Percentiles rank a stretch among this genome's conserved stretches.
These are phyloP conservation scores for Pilaira anomala DNA, from an alignment of 192 early-diverging fungal genomes.

Conservation along the genomic window DNA sequence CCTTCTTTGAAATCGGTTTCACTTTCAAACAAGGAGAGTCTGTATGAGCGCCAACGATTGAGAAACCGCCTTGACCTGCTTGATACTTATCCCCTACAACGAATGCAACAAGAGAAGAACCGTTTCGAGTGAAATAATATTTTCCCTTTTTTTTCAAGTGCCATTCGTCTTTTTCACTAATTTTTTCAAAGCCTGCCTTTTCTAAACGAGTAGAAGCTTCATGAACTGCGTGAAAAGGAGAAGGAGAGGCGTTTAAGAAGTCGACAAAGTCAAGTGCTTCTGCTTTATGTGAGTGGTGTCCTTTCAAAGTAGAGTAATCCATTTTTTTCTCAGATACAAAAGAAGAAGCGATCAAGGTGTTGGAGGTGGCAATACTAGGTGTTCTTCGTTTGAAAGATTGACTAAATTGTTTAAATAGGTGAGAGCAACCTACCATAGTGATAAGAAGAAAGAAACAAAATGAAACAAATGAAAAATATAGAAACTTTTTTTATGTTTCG, in stretches of 20 bases:
- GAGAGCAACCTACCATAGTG: too few species aligned
- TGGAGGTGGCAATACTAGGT: background rate
- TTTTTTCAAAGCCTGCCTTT: constrained; percentile 76
- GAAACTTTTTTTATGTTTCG: too few species aligned
- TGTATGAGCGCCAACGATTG: constrained; percentile 92
- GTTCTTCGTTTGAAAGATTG: too few species aligned
- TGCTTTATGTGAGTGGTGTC: background rate
- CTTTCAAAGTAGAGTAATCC: background rate
- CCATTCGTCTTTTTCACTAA: constrained; percentile 87
- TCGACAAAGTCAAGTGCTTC: constrained; percentile 64
- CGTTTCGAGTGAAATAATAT: constrained; percentile 98
- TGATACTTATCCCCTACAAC: constrained; percentile 86
- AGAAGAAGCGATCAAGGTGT: constrained; percentile 15
- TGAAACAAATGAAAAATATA: too few species aligned
- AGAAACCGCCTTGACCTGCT: constrained; percentile 74
- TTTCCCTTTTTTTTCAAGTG: constrained; percentile 74
- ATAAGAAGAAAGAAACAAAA: too few species aligned
- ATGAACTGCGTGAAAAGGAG: constrained; percentile 95
- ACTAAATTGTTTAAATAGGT: too few species aligned
- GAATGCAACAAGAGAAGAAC: constrained; percentile 85
- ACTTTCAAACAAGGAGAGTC: constrained; percentile 96
- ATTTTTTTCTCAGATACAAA: constrained; percentile 2
- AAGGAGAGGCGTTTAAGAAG: constrained; percentile 91
- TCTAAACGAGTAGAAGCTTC: constrained; percentile 68
- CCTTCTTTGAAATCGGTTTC: constrained; percentile 94